Conservation (phyloP, 1,284 basidiomycete genomes). For the Coniferiporia weirii region DNA sequence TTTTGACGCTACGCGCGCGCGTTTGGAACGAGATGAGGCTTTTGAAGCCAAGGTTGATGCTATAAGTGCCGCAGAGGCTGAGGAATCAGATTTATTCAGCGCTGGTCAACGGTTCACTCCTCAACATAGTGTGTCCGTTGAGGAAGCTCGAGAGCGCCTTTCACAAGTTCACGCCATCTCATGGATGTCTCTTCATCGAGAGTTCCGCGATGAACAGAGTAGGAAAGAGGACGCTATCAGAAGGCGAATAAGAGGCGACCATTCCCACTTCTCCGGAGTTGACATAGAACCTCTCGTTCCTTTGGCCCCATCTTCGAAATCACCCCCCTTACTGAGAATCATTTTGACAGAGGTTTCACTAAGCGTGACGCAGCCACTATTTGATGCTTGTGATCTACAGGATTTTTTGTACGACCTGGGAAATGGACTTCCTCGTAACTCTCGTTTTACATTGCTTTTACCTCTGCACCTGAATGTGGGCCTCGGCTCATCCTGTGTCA, state of each 20-base stretch:
- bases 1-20: conserved; percentile 66
- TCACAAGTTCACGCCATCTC: conserved; percentile 72
- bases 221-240: conserved; percentile 29
- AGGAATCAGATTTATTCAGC: conserved; percentile 20
- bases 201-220: conserved; percentile 32
- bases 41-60: conserved; percentile 76
- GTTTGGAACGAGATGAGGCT: conserved; percentile 75
- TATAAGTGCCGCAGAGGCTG: conserved; percentile 41
- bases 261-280: conserved; percentile 28
- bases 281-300: conserved; percentile 28
- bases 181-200: conserved; percentile 62
- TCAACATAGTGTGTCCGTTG: conserved; percentile 60
- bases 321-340: conserved; percentile 74
- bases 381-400: conserved; percentile 50
- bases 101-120: conserved; percentile 50
- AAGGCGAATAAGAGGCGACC: conserved; percentile 31
- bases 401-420: conserved; percentile 74
- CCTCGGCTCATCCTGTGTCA: conserved; percentile 56
- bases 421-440: conserved; percentile 63
- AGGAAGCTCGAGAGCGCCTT: conserved; percentile 73
- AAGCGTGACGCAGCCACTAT: conserved; percentile 58
- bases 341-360: conserved; percentile 59
- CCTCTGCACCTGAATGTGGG: conserved; percentile 79
- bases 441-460: conserved; percentile 75
- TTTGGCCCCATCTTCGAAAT: conserved; percentile 34